Evolutionary conservation across 352 stramenopile genomes (phyloP).

Genomic region (Globisporangium paroecandrum): DNA sequence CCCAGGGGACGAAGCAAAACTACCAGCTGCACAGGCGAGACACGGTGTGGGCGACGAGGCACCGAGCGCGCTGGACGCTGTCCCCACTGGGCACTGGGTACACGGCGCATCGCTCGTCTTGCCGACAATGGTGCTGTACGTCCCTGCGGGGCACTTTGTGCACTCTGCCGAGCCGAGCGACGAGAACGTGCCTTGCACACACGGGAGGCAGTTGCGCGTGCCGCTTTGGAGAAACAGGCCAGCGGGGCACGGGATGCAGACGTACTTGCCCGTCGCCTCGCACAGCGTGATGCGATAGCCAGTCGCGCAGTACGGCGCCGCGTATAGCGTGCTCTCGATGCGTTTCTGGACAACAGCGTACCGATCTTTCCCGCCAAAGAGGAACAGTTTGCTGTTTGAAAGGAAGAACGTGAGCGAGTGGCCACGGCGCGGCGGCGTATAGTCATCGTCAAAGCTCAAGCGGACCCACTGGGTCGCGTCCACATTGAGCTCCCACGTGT

Average conservation of each 20-base stretch:
- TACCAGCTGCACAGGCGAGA: slow-evolving; percentile 25
- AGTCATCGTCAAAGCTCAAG: slow-evolving; percentile 47
- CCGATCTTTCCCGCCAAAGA: slow-evolving; percentile 65
- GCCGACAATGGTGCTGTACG: slow-evolving; percentile 40
- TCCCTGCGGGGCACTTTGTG: slow-evolving; percentile 42
- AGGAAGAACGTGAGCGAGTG: slow-evolving; percentile 51
- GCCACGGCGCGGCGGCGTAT: slow-evolving; percentile 42
- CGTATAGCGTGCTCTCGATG: slow-evolving; percentile 50
- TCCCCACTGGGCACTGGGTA: slow-evolving; percentile 42
- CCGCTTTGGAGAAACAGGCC: slow-evolving; percentile 56
- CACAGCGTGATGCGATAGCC: slow-evolving; percentile 61
- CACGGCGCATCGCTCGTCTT: slow-evolving; percentile 39
- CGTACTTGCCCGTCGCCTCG: slow-evolving; percentile 41
- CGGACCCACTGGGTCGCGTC: slow-evolving; percentile 66
- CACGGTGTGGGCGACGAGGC: slow-evolving; percentile 30
- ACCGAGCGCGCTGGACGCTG: slow-evolving; percentile 38
- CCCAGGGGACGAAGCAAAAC: slow-evolving; percentile 22
- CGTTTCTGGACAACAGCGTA: slow-evolving; percentile 54
- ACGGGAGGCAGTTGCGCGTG: slow-evolving; percentile 47
- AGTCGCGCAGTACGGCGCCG: slow-evolving; percentile 39
- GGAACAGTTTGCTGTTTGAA: slow-evolving; percentile 28
- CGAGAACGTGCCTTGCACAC: slow-evolving; percentile 44
- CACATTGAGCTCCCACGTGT: slow-evolving; percentile 70
- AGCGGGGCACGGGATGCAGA: slow-evolving; percentile 58
- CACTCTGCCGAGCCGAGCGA: slow-evolving; percentile 37